Evolutionary conservation across 768 basidiomycete species (phyloP).

Genomic region (Rhodotorula taiwanensis): DNA sequence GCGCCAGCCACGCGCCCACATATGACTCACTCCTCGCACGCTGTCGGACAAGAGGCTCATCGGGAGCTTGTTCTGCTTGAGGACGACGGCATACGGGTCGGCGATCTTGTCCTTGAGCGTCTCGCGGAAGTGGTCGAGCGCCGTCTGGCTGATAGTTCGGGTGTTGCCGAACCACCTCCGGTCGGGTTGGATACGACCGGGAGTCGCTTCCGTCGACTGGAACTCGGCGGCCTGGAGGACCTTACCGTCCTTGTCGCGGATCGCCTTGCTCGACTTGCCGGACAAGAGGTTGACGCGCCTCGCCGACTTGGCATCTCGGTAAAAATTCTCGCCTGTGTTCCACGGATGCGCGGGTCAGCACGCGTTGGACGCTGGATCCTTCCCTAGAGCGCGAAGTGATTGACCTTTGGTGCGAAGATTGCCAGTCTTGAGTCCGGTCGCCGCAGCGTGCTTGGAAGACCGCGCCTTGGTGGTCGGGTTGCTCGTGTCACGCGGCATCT

Average conservation of each 20-base stretch:
- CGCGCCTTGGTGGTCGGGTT: slow-evolving; percentile 28
- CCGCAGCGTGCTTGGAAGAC: slow-evolving; percentile 26
- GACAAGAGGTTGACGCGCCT: slow-evolving; percentile 81
- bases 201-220: slow-evolving; percentile 86
- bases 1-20: not conserved
- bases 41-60: slow-evolving; percentile 93
- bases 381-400: not conserved
- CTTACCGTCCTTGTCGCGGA: slow-evolving; percentile 85
- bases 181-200: slow-evolving; percentile 89
- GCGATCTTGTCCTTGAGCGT: slow-evolving; percentile 74
- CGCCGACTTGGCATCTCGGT: slow-evolving; percentile 77
- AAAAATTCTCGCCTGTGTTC: slow-evolving; percentile 79
- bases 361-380: too few relatives aligned
- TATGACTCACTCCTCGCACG: slow-evolving; percentile 53
- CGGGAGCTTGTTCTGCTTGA: slow-evolving; percentile 89
- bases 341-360: too few relatives aligned
- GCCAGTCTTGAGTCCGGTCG: slow-evolving; percentile 37
- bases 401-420: slow-evolving; percentile 34
- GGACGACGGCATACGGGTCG: slow-evolving; percentile 91
- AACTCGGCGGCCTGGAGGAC: slow-evolving; percentile 88
- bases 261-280: slow-evolving; percentile 66
- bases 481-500: slow-evolving; percentile 29
- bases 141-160: slow-evolving; percentile 92
- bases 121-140: slow-evolving; percentile 90
- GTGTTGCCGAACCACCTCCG: slow-evolving; percentile 98